Base-by-base conservation (phyloP, 495 filamentous ascomycete species). In the Penicillium waksmanii region DNA sequence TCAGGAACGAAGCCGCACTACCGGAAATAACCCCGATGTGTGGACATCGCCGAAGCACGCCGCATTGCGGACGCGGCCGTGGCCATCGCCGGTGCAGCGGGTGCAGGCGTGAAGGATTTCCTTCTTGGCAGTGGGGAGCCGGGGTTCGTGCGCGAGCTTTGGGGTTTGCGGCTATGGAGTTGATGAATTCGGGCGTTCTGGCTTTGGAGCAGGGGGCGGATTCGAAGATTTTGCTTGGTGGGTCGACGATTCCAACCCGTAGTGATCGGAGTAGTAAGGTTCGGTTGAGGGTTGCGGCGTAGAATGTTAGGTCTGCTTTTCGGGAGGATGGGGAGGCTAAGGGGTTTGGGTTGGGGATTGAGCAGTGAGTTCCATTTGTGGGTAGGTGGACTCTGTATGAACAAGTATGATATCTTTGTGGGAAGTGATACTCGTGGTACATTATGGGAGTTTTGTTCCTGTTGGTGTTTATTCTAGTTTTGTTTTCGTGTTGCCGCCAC, bases 191-290 rank as follows among this genome's bases (percentile, higher is more conserved):
- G 0, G 96, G 95, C 0, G 84, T 99, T 17, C 77, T 98, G 46
- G 89, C 90, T 7, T 65, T 98, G 33, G 95, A 98, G 71, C 80
- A 81, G 17, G 72, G 70, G n/a, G 60, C 69, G 17, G 72, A 68
- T 0, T 60, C 68, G 17, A 72, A 69, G 56, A 71, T 62, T 2
- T 47, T 74, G 2, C 49, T 75, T 0, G 75, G 72, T 34, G 73
- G 70, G 34, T 67, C 72, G 11, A 71, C 71, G 2, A 73, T 77
- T 33, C 67, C 72, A 19, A 82, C 86, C 57, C 85, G 84, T 60
- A 90, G 92, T 0, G 93, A 97, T 64, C 80, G 95, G n/a, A 91
- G 87, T 31, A 92, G 92, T 38, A 94, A 93, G 70, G 85, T 99
- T 11, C 79, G 94, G 60, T 78, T 98, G 53, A 83, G 91, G 27